Evolutionary conservation across 2,329 filamentous ascomycete genomes (phyloP).

Genomic region (Aureobasidium sp.): DNA sequence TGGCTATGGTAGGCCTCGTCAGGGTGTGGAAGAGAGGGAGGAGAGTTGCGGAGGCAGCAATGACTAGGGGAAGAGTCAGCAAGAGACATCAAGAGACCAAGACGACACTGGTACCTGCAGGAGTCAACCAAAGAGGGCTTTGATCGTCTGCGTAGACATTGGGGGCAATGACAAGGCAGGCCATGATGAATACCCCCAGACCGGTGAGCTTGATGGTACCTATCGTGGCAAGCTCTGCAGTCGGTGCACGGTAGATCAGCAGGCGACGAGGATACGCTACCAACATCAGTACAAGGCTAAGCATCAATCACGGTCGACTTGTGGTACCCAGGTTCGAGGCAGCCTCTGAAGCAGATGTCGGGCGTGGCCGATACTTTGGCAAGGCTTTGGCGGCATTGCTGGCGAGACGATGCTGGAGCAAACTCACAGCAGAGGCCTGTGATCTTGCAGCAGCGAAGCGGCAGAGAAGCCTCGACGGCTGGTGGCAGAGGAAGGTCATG

Average conservation of each 20-base stretch:
- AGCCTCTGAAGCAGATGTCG: background rate
- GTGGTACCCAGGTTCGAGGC: background rate
- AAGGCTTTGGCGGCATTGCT: background rate
- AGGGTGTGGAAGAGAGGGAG: constrained; percentile 58
- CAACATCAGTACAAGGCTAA: background rate
- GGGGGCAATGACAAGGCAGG: constrained; percentile 57
- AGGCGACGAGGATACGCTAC: constrained; percentile 48
- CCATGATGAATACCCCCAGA: constrained; percentile 61
- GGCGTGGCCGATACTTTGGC: background rate
- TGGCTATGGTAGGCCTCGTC: constrained; percentile 64
- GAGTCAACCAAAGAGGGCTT: constrained; percentile 36
- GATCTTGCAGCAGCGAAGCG: background rate
- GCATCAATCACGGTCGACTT: background rate
- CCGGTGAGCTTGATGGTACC: constrained; percentile 65
- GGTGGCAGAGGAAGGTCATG: constrained; percentile 4
- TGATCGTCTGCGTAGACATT: constrained; percentile 42
- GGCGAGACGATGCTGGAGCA: background rate
- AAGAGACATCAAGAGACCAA: background rate
- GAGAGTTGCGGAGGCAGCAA: constrained; percentile 56
- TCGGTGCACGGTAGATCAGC: constrained; percentile 70
- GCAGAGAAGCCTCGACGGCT: background rate
- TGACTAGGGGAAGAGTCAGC: constrained; percentile 36
- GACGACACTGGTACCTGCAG: constrained; percentile 29
- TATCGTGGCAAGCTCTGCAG: constrained; percentile 58
- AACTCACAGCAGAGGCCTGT: background rate